A percentile compares a stretch with the other conserved stretches of the same genome.
Conservation (phyloP, 306 rosid genomes). For the Alnus rubra region DNA sequence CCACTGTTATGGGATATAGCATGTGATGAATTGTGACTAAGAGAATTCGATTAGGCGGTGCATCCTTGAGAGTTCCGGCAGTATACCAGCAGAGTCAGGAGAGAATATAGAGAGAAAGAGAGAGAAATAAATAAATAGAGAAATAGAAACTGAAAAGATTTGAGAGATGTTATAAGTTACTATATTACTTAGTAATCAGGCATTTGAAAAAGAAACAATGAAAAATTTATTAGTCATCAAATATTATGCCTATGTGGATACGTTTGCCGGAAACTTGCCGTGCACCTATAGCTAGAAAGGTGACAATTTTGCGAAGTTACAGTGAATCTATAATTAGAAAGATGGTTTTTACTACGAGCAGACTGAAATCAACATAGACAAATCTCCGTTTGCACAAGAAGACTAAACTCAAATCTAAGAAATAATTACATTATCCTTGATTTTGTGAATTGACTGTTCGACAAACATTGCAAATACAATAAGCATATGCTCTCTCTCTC, state of each 20-base stretch:
- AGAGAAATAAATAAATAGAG: constrained; percentile 74
- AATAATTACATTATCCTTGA: background rate
- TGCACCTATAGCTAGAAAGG: constrained; percentile 6
- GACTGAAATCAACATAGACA: background rate
- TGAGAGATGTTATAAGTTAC: constrained; percentile 8
- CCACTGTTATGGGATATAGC: constrained; percentile 99
- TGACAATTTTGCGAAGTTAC: background rate
- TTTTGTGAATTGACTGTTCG: background rate
- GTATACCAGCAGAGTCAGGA: constrained; percentile 58
- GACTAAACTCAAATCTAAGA: background rate
- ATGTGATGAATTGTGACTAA: constrained; percentile 97
- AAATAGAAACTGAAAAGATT: constrained; percentile 43
- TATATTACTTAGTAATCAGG: background rate
- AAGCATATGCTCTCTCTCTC: background rate
- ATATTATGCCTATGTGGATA: background rate
- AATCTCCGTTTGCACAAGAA: background rate
- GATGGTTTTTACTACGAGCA: background rate
- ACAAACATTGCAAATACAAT: background rate
- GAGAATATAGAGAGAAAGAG: constrained; percentile 52
- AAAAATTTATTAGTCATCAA: background rate
- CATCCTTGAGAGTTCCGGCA: constrained; percentile 68
- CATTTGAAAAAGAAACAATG: background rate
- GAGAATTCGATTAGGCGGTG: constrained; percentile 98
- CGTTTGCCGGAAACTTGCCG: background rate
- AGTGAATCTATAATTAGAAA: background rate